phyloP scores from a whole-genome alignment of 345 rosid species.

The Eutrema heterophyllum region DNA sequence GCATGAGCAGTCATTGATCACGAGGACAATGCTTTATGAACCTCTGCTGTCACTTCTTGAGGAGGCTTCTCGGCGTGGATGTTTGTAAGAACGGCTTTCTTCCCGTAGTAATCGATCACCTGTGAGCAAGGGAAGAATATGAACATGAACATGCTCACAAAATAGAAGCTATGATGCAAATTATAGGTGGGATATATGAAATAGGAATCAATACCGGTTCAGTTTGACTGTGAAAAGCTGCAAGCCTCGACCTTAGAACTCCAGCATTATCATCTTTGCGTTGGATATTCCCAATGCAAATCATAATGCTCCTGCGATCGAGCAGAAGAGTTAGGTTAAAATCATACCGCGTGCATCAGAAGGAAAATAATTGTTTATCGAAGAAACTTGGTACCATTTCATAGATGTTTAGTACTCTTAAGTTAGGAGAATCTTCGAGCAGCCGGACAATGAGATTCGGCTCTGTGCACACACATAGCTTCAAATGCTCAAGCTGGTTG shows the following conservation, averaged over 20 bases:
- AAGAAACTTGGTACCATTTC: too few relatives aligned
- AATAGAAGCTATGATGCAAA: not conserved
- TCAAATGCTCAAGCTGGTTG: too few relatives aligned
- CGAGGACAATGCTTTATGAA: slow-evolving; percentile 60
- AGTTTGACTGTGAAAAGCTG: slow-evolving; percentile 78
- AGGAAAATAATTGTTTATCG: too few relatives aligned
- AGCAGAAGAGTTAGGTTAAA: too few relatives aligned
- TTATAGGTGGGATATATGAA: not conserved
- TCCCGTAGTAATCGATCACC: slow-evolving; percentile 72
- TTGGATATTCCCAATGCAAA: too few relatives aligned
- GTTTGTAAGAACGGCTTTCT: slow-evolving; percentile 58
- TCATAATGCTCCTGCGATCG: too few relatives aligned
- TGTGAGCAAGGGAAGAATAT: slow-evolving; percentile 30
- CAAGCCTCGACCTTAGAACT: slow-evolving; percentile 76
- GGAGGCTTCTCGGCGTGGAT: slow-evolving; percentile 75
- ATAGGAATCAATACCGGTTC: slow-evolving; percentile 46
- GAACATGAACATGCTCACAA: not conserved
- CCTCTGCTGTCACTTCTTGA: slow-evolving; percentile 71
- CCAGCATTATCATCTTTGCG: slow-evolving; percentile 84
- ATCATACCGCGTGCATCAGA: too few relatives aligned
- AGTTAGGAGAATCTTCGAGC: too few relatives aligned
- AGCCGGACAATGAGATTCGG: too few relatives aligned
- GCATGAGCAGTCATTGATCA: slow-evolving; percentile 7
- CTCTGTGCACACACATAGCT: too few relatives aligned
- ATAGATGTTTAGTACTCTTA: too few relatives aligned